Base-by-base conservation (phyloP, 2,329 filamentous ascomycete species). In the Endocalyx cinctus region DNA sequence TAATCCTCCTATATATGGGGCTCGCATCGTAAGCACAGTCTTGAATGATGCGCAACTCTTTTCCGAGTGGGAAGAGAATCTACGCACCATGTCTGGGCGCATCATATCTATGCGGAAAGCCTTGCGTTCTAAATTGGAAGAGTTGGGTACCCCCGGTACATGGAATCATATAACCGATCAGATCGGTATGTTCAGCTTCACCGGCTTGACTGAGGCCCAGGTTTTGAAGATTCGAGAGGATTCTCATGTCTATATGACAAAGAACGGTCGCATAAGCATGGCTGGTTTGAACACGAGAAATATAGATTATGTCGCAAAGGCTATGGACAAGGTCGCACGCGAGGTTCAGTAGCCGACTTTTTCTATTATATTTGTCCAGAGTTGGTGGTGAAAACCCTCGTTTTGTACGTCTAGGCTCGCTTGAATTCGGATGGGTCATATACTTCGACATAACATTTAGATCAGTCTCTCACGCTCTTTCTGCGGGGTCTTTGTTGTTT, bases 161-260 rank as follows among this genome's bases (percentile, higher is more conserved):
- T 98, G 92, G 92, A 87, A 89, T 56, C 92, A 98, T 66, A 94
- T 98, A 59, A 96, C 89, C 12, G 86, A 94, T 53, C 92, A 98
- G 74, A 98, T 98, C 57, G 92, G 92, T 67, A 98, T 98, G 92
- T 98, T 98, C 69, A 90, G 83, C 61, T 98, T 94, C 62, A 94
- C 87, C 1, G 87, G 87, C 10, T 64, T 94, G 58, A 75, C 61
- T 10, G 84, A 88, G 65, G 58, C 75, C 42, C 86, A 92, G 58
- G 86, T 90, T 6, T 49, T 74, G 48, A 79, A 77, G 64, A 66
- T 92, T 41, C 74, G 82, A 33, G 70, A 78, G 41, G 76, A 85
- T 31, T 77, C 71, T 39, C 86, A 92, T 60, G 72, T 92, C 34
- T 92, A 92, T 67, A 89, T 90, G 77, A 97, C 90, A 47, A 96